Percentiles rank a stretch among this genome's conserved stretches.
Evolutionary conservation across 208 protist genomes (phyloP).

Genomic region (Trypanosoma avium): DNA sequence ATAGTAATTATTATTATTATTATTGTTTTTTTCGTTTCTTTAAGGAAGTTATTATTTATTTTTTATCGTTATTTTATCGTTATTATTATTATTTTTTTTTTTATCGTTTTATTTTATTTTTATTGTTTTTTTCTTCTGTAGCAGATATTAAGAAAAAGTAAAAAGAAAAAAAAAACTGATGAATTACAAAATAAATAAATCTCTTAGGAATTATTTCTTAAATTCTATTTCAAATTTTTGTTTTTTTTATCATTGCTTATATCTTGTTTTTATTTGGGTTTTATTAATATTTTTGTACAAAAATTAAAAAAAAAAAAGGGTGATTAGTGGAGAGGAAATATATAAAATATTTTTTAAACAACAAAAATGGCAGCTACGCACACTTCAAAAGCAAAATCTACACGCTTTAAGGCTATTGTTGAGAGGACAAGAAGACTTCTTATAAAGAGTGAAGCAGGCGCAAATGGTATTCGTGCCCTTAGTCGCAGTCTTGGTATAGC

Average conservation of each 20-base stretch:
- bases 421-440: slow-evolving; percentile 65
- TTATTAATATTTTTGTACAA: too few species aligned
- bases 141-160: slow-evolving; percentile 1
- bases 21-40: too few species aligned
- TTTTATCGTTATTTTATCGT: neutral
- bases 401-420: slow-evolving; percentile 39
- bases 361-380: slow-evolving; percentile 26
- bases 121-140: neutral
- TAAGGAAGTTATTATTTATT: neutral
- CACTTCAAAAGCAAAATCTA: slow-evolving; percentile 32
- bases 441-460: slow-evolving; percentile 31
- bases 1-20: too few species aligned
- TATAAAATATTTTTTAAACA: neutral
- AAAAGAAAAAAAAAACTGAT: neutral
- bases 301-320: slow-evolving; percentile 5
- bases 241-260: too few species aligned
- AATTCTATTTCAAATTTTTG: neutral
- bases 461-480: slow-evolving; percentile 77
- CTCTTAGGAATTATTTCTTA: neutral
- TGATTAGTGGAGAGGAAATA: neutral
- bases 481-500: slow-evolving; percentile 69
- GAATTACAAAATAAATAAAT: too few species aligned
- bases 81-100: neutral
- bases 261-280: too few species aligned
- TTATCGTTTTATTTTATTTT: neutral